Evolutionary conservation across 768 basidiomycete genomes (phyloP).

Genomic region (Boletellus ananas): DNA sequence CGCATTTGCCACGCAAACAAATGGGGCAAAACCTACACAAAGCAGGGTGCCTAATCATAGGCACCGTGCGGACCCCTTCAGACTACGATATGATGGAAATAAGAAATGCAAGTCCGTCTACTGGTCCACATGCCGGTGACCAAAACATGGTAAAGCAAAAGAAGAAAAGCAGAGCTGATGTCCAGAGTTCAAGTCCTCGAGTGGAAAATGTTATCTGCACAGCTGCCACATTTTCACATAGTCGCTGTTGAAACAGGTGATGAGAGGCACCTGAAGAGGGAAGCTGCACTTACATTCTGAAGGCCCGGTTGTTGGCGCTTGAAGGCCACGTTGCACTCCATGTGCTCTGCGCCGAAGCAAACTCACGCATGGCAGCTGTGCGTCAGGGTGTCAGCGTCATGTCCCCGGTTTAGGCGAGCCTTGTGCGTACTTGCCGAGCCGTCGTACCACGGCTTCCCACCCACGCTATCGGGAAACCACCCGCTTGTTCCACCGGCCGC

Average conservation of each 20-base stretch:
- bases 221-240: slow-evolving; percentile 35
- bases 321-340: slow-evolving; percentile 80
- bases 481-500: slow-evolving; percentile 80
- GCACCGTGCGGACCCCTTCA: slow-evolving; percentile 1
- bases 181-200: neutral
- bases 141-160: no score
- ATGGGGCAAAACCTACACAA: no score
- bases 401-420: slow-evolving; percentile 13
- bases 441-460: slow-evolving; percentile 61
- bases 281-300: slow-evolving; percentile 52
- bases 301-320: slow-evolving; percentile 55
- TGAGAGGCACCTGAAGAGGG: no score
- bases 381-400: slow-evolving; percentile 1
- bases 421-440: slow-evolving; percentile 42
- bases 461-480: slow-evolving; percentile 44
- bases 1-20: no score
- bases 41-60: neutral
- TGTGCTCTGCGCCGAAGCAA: slow-evolving; percentile 52
- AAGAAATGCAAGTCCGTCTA: neutral
- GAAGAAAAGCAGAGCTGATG: neutral
- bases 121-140: neutral
- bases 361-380: slow-evolving; percentile 64
- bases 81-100: neutral
- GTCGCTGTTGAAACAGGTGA: slow-evolving; percentile 12
- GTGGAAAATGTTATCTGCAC: slow-evolving; percentile 2